A percentile compares a stretch with the other conserved stretches of the same genome.
phyloP scores from a whole-genome alignment of 768 basidiomycete species.

The Hortiboletus campestris region DNA sequence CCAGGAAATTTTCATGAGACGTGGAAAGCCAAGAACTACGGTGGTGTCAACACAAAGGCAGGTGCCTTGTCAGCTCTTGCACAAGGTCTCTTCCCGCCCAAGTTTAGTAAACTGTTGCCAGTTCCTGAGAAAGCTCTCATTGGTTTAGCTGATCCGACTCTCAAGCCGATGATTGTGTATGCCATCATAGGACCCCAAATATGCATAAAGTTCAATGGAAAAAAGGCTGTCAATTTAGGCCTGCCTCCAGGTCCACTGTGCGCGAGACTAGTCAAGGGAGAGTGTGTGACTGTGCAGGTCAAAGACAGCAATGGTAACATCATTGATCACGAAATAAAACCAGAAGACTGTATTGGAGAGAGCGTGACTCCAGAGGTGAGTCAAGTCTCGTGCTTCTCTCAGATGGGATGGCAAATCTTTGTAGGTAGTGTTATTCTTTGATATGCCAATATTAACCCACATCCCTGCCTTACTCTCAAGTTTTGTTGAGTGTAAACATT shows the following conservation, averaged over 20 bases:
- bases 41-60: not conserved
- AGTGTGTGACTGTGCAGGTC: constrained; percentile 55
- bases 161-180: constrained; percentile 46
- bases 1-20: constrained; percentile 4
- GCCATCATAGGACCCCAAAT: constrained; percentile 50
- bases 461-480: constrained; percentile 50
- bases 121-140: constrained; percentile 18
- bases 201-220: constrained; percentile 70
- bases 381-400: not conserved
- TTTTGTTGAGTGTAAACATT: constrained; percentile 50
- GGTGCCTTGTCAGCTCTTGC: constrained; percentile 1
- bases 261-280: constrained; percentile 61
- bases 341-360: constrained; percentile 61
- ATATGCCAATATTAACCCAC: constrained; percentile 63
- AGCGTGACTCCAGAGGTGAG: constrained; percentile 49
- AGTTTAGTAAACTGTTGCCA: constrained; percentile 19
- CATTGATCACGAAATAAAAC: constrained; percentile 48
- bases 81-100: constrained; percentile 17
- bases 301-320: constrained; percentile 42
- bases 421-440: constrained; percentile 66
- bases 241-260: constrained; percentile 59
- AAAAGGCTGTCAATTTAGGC: constrained; percentile 61
- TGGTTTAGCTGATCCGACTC: constrained; percentile 12
- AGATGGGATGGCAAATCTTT: not conserved
- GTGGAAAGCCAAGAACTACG: constrained; percentile 12